These are phyloP conservation scores for Abrus precatorius DNA, from an alignment of 306 rosid species.

Conservation along the genomic window DNA sequence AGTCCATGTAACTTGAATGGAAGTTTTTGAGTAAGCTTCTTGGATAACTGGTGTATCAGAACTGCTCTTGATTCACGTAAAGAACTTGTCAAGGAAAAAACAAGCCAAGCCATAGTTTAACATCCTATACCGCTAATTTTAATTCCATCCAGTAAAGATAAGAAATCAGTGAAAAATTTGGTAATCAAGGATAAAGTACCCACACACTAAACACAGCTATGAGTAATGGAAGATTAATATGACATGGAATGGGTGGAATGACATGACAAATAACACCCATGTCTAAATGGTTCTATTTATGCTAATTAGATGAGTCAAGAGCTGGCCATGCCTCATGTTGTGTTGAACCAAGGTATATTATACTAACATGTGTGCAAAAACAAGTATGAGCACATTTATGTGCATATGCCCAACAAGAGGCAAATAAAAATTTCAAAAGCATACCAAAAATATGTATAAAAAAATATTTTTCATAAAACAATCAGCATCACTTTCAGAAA, in stretches of 20 bases:
- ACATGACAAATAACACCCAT: constrained; percentile 14
- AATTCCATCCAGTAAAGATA: not conserved
- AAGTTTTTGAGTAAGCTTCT: constrained; percentile 77
- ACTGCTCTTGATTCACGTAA: constrained; percentile 89
- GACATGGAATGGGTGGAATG: constrained; percentile 11
- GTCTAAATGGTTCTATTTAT: constrained; percentile 16
- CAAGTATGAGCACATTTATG: constrained; percentile 4
- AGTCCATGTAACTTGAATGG: constrained; percentile 87
- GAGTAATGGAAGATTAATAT: not conserved
- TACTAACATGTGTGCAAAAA: not conserved
- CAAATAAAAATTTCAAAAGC: not conserved
- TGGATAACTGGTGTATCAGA: constrained; percentile 83
- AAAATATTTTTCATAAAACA: not conserved
- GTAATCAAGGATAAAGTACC: constrained; percentile 5
- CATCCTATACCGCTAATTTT: constrained; percentile 5
- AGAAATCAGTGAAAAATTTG: constrained; percentile 18
- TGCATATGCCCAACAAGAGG: constrained; percentile 9
- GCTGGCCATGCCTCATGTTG: not conserved
- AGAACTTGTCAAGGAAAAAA: constrained; percentile 75
- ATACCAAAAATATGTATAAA: not conserved
- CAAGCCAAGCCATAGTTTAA: constrained; percentile 12
- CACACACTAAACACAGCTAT: not conserved
- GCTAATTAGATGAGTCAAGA: constrained; percentile 35
- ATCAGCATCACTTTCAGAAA: constrained; percentile 2
- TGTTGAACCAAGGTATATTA: constrained; percentile 23